Evolutionary conservation across 768 basidiomycete species (phyloP).

Genomic region (Mycena filopes): DNA sequence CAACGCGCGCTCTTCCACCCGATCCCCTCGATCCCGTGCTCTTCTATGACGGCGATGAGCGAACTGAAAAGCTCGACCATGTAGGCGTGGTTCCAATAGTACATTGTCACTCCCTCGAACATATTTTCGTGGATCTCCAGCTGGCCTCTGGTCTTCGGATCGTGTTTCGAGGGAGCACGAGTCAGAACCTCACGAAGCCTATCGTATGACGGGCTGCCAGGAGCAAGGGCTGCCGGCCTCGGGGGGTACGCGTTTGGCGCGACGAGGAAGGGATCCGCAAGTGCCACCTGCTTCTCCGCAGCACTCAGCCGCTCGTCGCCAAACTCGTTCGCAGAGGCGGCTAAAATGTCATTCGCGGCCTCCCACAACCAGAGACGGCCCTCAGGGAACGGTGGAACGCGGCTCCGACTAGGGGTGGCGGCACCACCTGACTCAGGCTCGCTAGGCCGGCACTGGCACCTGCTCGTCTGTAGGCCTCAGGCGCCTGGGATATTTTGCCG

Average conservation of each 20-base stretch:
- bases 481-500: neutral
- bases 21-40: neutral
- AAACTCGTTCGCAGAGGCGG: neutral
- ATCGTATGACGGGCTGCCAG: neutral
- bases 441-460: too few species aligned
- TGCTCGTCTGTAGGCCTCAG: neutral
- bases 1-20: slow-evolving; percentile 5
- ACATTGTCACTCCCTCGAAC: neutral
- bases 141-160: too few species aligned
- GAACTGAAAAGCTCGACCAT: neutral
- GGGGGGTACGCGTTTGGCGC: neutral
- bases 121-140: neutral
- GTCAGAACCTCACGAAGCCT: neutral
- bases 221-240: neutral
- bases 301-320: neutral
- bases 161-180: neutral
- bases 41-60: neutral
- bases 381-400: neutral
- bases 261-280: neutral
- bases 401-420: neutral
- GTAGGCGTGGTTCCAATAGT: neutral
- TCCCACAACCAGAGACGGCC: neutral
- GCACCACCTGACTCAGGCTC: neutral
- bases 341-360: neutral
- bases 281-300: neutral